Evolutionary conservation across 306 rosid genomes (phyloP), one percentile per base, ranked within the genome.

Genomic region (Spatholobus suberectus): DNA sequence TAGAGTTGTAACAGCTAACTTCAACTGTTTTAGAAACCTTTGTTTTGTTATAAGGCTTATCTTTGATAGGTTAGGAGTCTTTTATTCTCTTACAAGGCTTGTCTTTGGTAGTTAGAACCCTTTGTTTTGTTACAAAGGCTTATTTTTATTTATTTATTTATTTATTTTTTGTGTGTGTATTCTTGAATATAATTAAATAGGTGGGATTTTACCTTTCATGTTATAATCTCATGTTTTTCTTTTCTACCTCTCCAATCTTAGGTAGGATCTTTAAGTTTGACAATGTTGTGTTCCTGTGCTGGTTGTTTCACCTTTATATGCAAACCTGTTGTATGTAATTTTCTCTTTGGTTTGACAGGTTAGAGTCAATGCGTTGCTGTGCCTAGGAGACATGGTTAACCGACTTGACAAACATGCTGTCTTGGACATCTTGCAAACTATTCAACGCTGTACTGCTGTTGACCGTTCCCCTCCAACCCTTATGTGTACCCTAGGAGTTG

Each of bases 401-500:
- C 89, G 90, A 32, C 97, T 94, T 37, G 98, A 96, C 92, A 96
- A 96, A 87, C 94, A 70, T 62, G 89, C 95, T 75, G 90, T 87
- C 86, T 72, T 94, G 73, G 98, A 94, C 8, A 79, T 94, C 85
- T 86, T 96, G 95, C 98, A 96, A 82, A 96, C 99, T 43, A 89
- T 96, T 89, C 98, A 92, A 81, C 97, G 98, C 46, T 96, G 99
- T 87, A 96, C 98, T 74, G 97, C 92, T 8, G 99, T 96, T 81
- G 99, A 96, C 71, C 97, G 75, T 57, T 91, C 99, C 84, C 93
- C 97, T 77, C 99, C 99, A 82, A 96, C 99, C 38, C 99, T 96
- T 57, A 94, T 96, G 99, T 96, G 99, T 80, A 94, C 99, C 43
- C 98, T 96, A 71, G 97, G 98, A 73, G 97, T 96, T 83, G 97